phyloP scores from a whole-genome alignment of 345 rosid species.

The Hibiscus syriacus region DNA sequence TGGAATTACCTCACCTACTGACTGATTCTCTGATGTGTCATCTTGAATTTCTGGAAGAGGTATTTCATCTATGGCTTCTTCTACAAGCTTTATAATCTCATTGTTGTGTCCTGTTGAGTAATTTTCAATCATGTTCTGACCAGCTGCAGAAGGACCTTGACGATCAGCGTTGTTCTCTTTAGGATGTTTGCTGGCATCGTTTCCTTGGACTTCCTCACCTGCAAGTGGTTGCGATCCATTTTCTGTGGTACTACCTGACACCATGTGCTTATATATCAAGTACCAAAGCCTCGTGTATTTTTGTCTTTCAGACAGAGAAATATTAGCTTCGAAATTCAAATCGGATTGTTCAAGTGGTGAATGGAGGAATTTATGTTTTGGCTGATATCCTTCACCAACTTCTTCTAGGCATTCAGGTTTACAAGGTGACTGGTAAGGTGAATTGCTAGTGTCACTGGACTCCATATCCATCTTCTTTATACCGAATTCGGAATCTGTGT shows the following conservation, averaged over 20 bases:
- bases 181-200: constrained; percentile 16
- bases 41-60: constrained; percentile 50
- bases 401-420: constrained; percentile 20
- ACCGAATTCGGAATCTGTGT: constrained; percentile 1
- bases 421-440: constrained; percentile 22
- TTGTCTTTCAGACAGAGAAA: constrained; percentile 37
- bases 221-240: constrained; percentile 28
- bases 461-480: background rate
- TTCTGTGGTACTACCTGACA: constrained; percentile 32
- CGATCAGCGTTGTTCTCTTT: constrained; percentile 10
- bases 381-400: constrained; percentile 18
- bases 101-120: constrained; percentile 26
- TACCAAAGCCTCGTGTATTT: constrained; percentile 59
- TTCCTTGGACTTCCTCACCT: constrained; percentile 19
- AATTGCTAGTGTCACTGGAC: background rate
- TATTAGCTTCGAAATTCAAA: constrained; percentile 10
- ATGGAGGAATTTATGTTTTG: constrained; percentile 8
- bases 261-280: constrained; percentile 72
- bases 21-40: constrained; percentile 27
- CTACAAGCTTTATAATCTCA: constrained; percentile 76
- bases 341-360: constrained; percentile 19
- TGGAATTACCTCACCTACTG: constrained; percentile 14
- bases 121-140: constrained; percentile 16
- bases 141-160: constrained; percentile 5
- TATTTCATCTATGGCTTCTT: constrained; percentile 82